Conservation (phyloP, 2,329 filamentous ascomycete species). For the Zasmidium citrigriseum region DNA sequence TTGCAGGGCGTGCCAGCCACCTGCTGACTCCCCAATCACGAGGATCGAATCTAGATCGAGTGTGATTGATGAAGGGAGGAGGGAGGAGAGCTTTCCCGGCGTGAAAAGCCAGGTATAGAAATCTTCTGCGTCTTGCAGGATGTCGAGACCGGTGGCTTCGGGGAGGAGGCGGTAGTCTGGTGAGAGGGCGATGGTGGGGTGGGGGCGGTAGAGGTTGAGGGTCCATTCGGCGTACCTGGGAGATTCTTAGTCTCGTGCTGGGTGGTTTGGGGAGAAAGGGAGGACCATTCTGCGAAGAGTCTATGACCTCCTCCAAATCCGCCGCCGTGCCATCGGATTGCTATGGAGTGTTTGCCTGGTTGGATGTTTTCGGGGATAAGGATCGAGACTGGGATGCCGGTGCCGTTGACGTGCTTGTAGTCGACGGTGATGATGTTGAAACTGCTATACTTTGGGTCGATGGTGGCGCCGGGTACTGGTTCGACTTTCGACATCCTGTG, state of each 20-base stretch:
- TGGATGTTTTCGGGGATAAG: constrained; percentile 41
- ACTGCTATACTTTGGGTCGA: constrained; percentile 37
- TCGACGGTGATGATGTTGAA: constrained; percentile 43
- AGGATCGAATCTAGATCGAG: constrained; percentile 33
- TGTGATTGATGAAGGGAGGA: constrained; percentile 11
- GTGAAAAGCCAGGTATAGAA: constrained; percentile 51
- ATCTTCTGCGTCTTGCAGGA: constrained; percentile 50
- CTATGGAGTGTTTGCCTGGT: constrained; percentile 40
- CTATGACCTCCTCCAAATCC: constrained; percentile 37
- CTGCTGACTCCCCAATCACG: constrained; percentile 40
- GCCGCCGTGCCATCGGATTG: constrained; percentile 49
- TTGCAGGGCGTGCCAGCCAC: constrained; percentile 41
- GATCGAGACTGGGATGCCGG: constrained; percentile 41
- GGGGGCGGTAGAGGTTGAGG: constrained; percentile 41
- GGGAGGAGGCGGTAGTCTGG: constrained; percentile 57
- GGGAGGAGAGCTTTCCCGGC: constrained; percentile 20
- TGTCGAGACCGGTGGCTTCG: constrained; percentile 48
- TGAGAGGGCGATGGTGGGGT: constrained; percentile 48
- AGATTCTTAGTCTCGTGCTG: neutral
- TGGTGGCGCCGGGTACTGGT: neutral
- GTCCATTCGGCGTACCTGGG: constrained; percentile 31
- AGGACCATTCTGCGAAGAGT: constrained; percentile 20
- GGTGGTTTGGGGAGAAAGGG: neutral
- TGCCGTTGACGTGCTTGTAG: constrained; percentile 44
- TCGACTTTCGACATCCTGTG: neutral